These are phyloP conservation scores for Kalanchoe fedtschenkoi DNA, from an alignment of 164 flowering plant genomes.

Conservation along the genomic window DNA sequence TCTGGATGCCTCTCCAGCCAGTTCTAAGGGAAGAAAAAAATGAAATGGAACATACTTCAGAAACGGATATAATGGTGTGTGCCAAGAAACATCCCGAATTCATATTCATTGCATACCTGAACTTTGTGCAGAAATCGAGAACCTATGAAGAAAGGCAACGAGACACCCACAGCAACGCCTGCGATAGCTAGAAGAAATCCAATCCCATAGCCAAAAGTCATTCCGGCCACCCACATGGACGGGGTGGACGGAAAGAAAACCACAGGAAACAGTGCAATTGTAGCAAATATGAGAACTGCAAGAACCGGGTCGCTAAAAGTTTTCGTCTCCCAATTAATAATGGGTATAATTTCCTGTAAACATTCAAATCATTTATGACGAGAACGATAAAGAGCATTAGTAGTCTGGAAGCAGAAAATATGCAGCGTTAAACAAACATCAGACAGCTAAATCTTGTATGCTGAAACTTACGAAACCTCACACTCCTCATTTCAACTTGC, in stretches of 20 bases:
- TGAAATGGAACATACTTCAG: neutral
- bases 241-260: conserved; percentile 10
- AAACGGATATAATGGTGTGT: neutral
- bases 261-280: conserved; percentile 11
- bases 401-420: neutral
- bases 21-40: neutral
- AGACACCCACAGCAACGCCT: conserved; percentile 10
- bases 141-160: conserved; percentile 12
- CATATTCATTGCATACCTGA: neutral
- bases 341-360: conserved; percentile 12
- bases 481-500: neutral
- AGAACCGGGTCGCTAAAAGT: conserved; percentile 10
- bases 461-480: neutral
- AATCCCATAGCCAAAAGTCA: conserved; percentile 14
- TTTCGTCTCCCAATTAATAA: conserved; percentile 11
- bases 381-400: neutral
- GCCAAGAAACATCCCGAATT: too few relatives aligned
- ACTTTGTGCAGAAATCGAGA: conserved; percentile 9
- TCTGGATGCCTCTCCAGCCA: conserved; percentile 12
- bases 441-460: neutral
- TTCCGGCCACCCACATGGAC: conserved; percentile 16
- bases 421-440: neutral
- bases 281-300: conserved; percentile 9
- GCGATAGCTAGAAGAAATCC: conserved; percentile 11
- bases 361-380: neutral